Evolutionary conservation across 805 yeast genomes (phyloP), one percentile per base, ranked within the genome.

Genomic region (Cyberlindnera maritima): DNA sequence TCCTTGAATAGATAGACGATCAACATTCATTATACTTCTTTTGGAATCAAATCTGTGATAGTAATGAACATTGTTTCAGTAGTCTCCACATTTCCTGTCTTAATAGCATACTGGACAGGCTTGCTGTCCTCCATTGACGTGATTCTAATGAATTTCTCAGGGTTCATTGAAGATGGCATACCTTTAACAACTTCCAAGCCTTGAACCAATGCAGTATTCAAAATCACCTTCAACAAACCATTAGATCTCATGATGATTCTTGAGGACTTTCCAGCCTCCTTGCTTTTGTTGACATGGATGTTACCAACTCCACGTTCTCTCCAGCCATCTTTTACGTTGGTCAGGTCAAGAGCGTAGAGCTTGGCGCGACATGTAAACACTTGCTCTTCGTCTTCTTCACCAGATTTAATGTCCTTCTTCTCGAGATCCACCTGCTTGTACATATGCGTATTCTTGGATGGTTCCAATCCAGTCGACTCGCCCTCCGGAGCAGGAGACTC

Each of bases 301-400:
- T 80, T 76, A 2, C 99, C 99, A 36, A 86, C 74, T 20, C 99
- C 99, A 60, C 94, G 80, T 66, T 94, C 99, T 63, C 88, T 94
- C 99, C 99, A 94, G 2, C 97, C 97, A 15, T 76, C 80, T 9
- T 76, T 63, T 3, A 85, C 72, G 32, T 81, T 76, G 0, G 83
- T 69, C 26, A 91, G 69, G 58, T 87, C 86, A 56, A 88, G 68
- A 26, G 79, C 81, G 62, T 91, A 94, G 23, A 94, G 69, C 60
- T 91, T 88, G 4, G 95, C 88, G 40, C 85, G 81, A 33, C 85
- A 76, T 37, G 80, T 79, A 63, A 79, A 88, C 8, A 83, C 61
- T 0, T 86, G 78, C 29, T 71, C 72, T 62, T 94, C 99, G 46
- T 80, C 74, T 64, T 94, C 99, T 65, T 94, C 99, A 1, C 98